Percentiles rank a stretch among this genome's conserved stretches.
These are phyloP conservation scores for Penicillium samsonianum DNA, from an alignment of 495 filamentous ascomycete genomes.

Conservation along the genomic window DNA sequence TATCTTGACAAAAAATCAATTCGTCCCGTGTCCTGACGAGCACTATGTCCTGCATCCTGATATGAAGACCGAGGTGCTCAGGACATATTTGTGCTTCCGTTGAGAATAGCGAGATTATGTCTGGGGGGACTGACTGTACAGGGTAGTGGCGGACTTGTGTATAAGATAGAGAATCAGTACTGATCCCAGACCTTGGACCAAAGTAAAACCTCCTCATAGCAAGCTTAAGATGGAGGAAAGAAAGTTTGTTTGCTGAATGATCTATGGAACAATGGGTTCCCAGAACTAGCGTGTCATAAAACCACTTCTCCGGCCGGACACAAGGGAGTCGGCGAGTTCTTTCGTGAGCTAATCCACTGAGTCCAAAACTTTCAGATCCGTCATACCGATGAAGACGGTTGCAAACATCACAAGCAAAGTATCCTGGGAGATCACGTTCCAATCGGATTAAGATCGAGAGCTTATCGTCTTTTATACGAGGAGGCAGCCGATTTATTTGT, in stretches of 20 bases:
- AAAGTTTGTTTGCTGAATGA: background rate
- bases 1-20: background rate
- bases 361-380: conserved; percentile 19
- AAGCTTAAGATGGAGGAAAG: conserved; percentile 1
- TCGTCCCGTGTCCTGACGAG: background rate
- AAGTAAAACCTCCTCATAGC: conserved; percentile 16
- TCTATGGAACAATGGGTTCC: background rate
- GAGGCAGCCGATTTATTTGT: background rate
- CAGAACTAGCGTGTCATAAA: background rate
- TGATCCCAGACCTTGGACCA: conserved; percentile 12
- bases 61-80: background rate
- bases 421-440: conserved; percentile 17
- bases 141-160: conserved; percentile 5
- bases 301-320: background rate
- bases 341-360: background rate
- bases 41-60: conserved; percentile 11
- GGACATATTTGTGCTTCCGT: conserved; percentile 7
- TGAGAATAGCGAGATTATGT: conserved; percentile 4
- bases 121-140: background rate
- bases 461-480: conserved; percentile 2
- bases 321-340: conserved; percentile 12
- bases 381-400: conserved; percentile 21
- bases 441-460: conserved; percentile 15
- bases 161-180: conserved; percentile 11
- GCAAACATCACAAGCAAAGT: conserved; percentile 21